Percentiles rank a stretch among this genome's conserved stretches.
Conservation (phyloP, 352 stramenopile genomes). For the Nothophytophthora sp. region DNA sequence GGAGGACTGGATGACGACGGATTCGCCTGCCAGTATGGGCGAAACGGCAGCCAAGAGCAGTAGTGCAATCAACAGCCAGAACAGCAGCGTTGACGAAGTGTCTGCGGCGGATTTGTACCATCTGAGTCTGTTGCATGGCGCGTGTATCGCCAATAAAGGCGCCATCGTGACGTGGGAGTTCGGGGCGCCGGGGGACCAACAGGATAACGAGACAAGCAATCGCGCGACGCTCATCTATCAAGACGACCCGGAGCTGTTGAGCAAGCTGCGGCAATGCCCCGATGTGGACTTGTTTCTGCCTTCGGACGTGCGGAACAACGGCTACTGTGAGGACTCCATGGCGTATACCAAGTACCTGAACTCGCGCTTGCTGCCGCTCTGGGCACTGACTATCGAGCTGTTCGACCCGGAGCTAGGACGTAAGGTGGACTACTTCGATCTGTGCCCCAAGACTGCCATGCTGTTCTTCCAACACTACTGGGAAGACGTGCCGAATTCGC, state of each 20-base stretch:
- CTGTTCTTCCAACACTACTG: slow-evolving; percentile 58
- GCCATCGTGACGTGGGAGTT: slow-evolving; percentile 53
- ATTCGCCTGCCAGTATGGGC: slow-evolving; percentile 16
- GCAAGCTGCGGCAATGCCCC: slow-evolving; percentile 52
- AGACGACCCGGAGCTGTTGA: slow-evolving; percentile 37
- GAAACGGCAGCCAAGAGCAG: slow-evolving; percentile 7
- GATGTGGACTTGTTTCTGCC: slow-evolving; percentile 74
- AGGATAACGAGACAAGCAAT: slow-evolving; percentile 18
- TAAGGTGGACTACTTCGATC: slow-evolving; percentile 44
- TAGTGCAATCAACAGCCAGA: too few species aligned
- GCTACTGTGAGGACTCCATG: slow-evolving; percentile 60
- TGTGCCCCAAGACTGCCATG: slow-evolving; percentile 42
- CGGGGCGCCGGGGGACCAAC: slow-evolving; percentile 18
- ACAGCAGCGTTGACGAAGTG: slow-evolving; percentile 19
- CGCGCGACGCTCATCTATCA: slow-evolving; percentile 28
- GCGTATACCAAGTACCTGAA: slow-evolving; percentile 56
- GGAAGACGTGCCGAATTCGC: slow-evolving; percentile 28
- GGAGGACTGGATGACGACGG: not conserved
- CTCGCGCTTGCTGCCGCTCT: slow-evolving; percentile 38
- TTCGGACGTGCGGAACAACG: slow-evolving; percentile 28
- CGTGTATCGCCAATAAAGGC: slow-evolving; percentile 43
- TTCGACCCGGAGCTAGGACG: slow-evolving; percentile 21
- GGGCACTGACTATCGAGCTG: slow-evolving; percentile 39
- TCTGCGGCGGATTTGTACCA: slow-evolving; percentile 37
- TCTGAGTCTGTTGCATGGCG: slow-evolving; percentile 49